Evolutionary conservation across 2,329 filamentous ascomycete genomes (phyloP), one percentile per base, ranked within the genome.

Genomic region (Colletotrichum chlorophyti): DNA sequence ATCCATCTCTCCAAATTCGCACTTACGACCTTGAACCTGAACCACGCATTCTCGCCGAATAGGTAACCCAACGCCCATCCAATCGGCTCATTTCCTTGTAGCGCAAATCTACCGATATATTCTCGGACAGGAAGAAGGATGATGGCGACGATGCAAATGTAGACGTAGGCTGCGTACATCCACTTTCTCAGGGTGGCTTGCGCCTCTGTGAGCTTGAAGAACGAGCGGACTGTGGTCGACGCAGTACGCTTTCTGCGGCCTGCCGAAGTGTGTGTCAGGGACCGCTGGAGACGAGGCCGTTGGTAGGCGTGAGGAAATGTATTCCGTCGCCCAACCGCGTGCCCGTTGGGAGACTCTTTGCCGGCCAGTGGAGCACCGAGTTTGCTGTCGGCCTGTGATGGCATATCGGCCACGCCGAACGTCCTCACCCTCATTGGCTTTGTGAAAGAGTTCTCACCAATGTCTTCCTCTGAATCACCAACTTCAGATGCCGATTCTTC

Each of bases 51-150:
- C 65, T 96, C 90, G 11, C 94, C 93, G 61, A 98, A 84, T 3
- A 97, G 77, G 72, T 99, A 99, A 2, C 91, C 89, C 10, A 97
- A 73, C 0, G 92, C 93, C 95, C 95, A 99, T 3, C 94, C 91
- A 40, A 99, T 85, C 0, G 95, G 93, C 66, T 99, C 95, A 48
- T 86, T 77, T 14, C 85, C 86, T 29, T 82, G 69, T 2, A 99
- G 79, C 12, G 92, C 93, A 61, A 83, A 79, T 38, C 76, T 74
- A 34, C 82, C 76, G 46, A 98, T 85, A 64, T 91, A 90, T 3
- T 79, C 78, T 51, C 93, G 85, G 24, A 98, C 82, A 0, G 87
- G 90, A 3, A 86, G 74, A 4, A 97, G 74, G 49, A 96, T 84
- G 27, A 91, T 83, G 1, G 77, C 67, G 8, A 88, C 49, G 7